phyloP scores from a whole-genome alignment of 139 green algal species.

The Coccomyxa sp. region DNA sequence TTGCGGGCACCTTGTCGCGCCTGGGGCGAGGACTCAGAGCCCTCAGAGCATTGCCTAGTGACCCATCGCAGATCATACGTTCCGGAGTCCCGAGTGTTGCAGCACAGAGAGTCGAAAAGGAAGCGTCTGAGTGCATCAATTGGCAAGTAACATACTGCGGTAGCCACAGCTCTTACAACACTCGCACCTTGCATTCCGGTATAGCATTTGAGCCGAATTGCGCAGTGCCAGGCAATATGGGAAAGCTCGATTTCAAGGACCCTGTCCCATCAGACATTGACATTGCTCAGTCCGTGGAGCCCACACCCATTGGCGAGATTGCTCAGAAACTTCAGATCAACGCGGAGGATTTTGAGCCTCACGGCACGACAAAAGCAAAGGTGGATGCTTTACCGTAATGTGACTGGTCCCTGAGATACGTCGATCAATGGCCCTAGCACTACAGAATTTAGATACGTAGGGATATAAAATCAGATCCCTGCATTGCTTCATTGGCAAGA shows the following conservation, averaged over 20 bases:
- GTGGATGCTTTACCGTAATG: slow-evolving; percentile 25
- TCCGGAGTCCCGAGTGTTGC: too few species aligned
- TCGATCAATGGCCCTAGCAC: too few species aligned
- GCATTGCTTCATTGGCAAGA: neutral
- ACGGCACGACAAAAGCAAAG: slow-evolving; percentile 91
- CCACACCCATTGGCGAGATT: slow-evolving; percentile 69
- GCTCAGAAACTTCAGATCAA: slow-evolving; percentile 66
- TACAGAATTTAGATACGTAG: neutral
- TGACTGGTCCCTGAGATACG: neutral
- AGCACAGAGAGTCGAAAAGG: too few species aligned
- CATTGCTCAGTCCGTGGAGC: slow-evolving; percentile 53
- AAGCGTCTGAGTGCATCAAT: too few species aligned
- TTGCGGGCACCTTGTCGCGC: too few species aligned
- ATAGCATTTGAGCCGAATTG: too few species aligned
- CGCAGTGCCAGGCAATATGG: neutral
- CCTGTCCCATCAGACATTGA: slow-evolving; percentile 89
- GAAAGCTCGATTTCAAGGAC: neutral
- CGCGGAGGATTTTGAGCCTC: slow-evolving; percentile 72
- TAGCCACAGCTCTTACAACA: too few species aligned
- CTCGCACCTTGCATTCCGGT: too few species aligned
- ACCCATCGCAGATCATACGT: too few species aligned
- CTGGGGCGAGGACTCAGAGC: too few species aligned
- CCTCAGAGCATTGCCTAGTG: too few species aligned
- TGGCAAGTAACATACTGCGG: too few species aligned
- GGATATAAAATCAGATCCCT: neutral